Conservation (phyloP, 2,329 filamentous ascomycete genomes). For the Graphilbum fragrans region DNA sequence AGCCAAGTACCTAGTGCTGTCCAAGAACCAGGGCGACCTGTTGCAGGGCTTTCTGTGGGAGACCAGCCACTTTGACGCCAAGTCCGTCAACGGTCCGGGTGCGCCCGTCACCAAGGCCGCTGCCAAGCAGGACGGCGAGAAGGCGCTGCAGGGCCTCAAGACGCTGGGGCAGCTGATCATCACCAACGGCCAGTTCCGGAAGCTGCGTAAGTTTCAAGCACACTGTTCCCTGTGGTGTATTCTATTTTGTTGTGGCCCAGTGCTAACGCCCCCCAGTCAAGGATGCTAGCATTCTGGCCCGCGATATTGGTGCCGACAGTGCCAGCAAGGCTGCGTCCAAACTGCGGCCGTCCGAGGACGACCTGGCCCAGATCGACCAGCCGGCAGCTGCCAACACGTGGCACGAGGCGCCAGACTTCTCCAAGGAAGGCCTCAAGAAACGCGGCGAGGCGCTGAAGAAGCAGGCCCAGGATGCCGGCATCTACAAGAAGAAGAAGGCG, state of each 20-base stretch:
- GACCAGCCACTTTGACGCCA: slow-evolving; percentile 61
- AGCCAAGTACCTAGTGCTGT: slow-evolving; percentile 72
- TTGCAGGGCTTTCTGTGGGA: slow-evolving; percentile 97
- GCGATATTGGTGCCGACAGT: slow-evolving; percentile 86
- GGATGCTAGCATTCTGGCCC: slow-evolving; percentile 68
- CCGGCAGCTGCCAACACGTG: slow-evolving; percentile 85
- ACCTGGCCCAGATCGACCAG: slow-evolving; percentile 64
- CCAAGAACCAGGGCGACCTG: slow-evolving; percentile 91
- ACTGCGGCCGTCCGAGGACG: slow-evolving; percentile 67
- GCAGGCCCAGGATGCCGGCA: slow-evolving; percentile 42
- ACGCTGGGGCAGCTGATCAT: slow-evolving; percentile 82
- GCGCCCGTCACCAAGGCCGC: slow-evolving; percentile 63
- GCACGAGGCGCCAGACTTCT: slow-evolving; percentile 76
- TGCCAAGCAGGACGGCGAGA: slow-evolving; percentile 70
- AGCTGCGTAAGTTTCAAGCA: slow-evolving; percentile 64
- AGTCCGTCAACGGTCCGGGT: slow-evolving; percentile 48
- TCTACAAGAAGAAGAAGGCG: slow-evolving; percentile 39
- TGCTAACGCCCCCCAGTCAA: slow-evolving; percentile 34
- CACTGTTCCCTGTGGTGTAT: too few relatives aligned
- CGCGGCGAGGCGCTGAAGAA: slow-evolving; percentile 54
- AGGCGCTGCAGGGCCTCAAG: slow-evolving; percentile 73
- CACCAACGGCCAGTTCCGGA: slow-evolving; percentile 93
- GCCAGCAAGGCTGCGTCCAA: slow-evolving; percentile 64
- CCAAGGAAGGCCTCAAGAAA: slow-evolving; percentile 54
- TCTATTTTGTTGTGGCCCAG: not conserved